Base-by-base conservation (phyloP, 2,329 filamentous ascomycete genomes). In the Harringtonia aguacate region DNA sequence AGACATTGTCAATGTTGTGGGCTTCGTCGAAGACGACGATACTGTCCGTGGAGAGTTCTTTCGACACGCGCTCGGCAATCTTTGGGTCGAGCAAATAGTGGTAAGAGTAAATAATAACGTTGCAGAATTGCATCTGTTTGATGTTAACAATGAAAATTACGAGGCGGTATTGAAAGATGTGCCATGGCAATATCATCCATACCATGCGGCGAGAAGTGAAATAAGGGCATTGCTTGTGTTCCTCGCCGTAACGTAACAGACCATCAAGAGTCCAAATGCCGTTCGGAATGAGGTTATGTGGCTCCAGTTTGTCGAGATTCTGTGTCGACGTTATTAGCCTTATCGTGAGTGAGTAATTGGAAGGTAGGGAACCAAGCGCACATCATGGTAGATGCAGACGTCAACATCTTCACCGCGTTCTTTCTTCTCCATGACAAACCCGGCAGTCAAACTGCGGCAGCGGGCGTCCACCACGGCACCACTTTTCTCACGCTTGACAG, bases 1-100 rank as follows among this genome's bases (percentile, higher is more conserved):
- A 98, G 47, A 98, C 92, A 59, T 98, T 98, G 72, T 98, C 92
- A 54, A 98, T 98, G 58, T 98, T 98, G 67, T 98, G 92, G 14
- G 92, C 92, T 63, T 98, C 92, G 57, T 98, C 92, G 52, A 98
- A 98, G 4, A 98, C 92, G 18, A 98, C 86, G 42, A 98, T 98
- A 61, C 89, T 95, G 61, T 98, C 94, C 55, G 95, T 95, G 0
- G 92, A 95, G 12, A 98, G 77, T 57, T 98, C 92, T 61, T 84
- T 88, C 0, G 92, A 97, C 33, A 45, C 43, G 8, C 90, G 68
- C 59, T 98, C 92, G 13, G 92, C 92, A 55, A 98, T 98, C 61
- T 98, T 98, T 3, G 92, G 92, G 56, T 98, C 94, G 15, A 98
- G 77, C 4, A 98, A 77, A 58, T 98, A 98, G 63, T 98, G 92